Evolutionary conservation across 2,329 filamentous ascomycete genomes (phyloP).

Genomic region (Sclerotinia glacialis): DNA sequence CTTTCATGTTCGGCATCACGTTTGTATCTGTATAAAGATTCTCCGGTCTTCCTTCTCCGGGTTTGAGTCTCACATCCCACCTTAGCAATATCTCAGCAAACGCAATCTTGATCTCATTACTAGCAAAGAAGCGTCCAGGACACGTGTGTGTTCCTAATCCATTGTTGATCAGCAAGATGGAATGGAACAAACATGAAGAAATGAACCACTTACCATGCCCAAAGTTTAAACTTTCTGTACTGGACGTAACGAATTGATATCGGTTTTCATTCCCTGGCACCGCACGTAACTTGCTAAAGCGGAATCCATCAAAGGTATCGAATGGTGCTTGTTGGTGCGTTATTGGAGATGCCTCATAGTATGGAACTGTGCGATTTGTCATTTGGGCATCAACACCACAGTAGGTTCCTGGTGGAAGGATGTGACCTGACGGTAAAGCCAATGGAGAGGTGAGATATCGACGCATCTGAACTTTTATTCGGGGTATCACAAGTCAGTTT

Average conservation of each 20-base stretch:
- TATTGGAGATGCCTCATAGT: conserved; percentile 19
- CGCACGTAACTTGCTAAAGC: conserved; percentile 32
- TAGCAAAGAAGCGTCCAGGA: conserved; percentile 43
- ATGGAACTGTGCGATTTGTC: conserved; percentile 16
- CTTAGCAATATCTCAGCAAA: conserved; percentile 37
- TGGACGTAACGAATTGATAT: conserved; percentile 41
- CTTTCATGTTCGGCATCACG: conserved; percentile 18
- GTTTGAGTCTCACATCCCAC: conserved; percentile 46
- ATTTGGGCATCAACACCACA: conserved; percentile 13
- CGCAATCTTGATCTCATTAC: conserved; percentile 41
- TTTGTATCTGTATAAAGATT: conserved; percentile 4
- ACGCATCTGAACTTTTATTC: conserved; percentile 9
- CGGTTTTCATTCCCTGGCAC: conserved; percentile 34
- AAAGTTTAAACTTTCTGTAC: conserved; percentile 40
- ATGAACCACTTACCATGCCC: conserved; percentile 40
- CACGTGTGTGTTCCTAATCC: conserved; percentile 42
- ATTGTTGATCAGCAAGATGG: not conserved
- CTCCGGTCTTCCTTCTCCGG: conserved; percentile 65
- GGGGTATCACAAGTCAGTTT: not conserved
- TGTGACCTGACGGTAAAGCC: conserved; percentile 39
- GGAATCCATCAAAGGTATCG: conserved; percentile 33
- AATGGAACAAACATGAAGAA: not conserved
- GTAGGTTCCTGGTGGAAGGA: conserved; percentile 34
- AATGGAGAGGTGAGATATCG: conserved; percentile 27
- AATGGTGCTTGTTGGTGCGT: conserved; percentile 11